Conservation (phyloP, 441 rosid genomes). For the Populus hybrid region DNA sequence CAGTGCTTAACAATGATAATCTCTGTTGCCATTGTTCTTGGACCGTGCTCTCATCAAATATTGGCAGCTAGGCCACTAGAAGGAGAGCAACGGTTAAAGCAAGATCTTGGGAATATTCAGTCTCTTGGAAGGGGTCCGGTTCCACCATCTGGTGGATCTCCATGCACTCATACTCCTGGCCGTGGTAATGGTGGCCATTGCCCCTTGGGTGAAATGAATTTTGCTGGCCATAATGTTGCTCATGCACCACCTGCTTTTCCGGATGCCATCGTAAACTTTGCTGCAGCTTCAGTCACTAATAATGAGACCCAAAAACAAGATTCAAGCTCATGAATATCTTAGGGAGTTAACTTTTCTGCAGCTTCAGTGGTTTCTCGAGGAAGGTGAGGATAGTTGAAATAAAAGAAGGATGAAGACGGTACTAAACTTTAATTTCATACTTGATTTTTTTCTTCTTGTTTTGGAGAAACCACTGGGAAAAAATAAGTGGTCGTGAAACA, state of each 20-base stretch:
- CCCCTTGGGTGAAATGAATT: constrained; percentile 23
- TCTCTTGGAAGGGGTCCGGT: constrained; percentile 41
- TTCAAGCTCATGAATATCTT: no score
- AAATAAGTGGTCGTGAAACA: background rate
- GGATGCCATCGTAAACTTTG: no score
- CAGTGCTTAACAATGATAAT: no score
- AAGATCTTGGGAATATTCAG: constrained; percentile 13
- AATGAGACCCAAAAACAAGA: no score
- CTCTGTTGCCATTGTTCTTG: no score
- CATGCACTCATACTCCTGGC: constrained; percentile 37
- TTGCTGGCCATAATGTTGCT: constrained; percentile 12
- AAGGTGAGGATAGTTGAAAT: background rate
- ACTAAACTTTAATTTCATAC: background rate
- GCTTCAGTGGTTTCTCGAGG: no score
- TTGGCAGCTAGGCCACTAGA: no score
- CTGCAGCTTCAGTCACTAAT: no score
- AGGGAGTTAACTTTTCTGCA: no score
- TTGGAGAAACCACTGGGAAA: background rate
- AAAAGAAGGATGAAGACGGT: background rate
- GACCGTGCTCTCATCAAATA: no score
- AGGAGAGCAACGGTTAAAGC: constrained; percentile 9
- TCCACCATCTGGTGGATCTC: constrained; percentile 25
- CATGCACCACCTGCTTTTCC: background rate
- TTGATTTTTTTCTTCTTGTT: background rate
- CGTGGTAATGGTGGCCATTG: constrained; percentile 25